Conservation (phyloP, 495 filamentous ascomycete species). For the Aspergillus saccharolyticus region DNA sequence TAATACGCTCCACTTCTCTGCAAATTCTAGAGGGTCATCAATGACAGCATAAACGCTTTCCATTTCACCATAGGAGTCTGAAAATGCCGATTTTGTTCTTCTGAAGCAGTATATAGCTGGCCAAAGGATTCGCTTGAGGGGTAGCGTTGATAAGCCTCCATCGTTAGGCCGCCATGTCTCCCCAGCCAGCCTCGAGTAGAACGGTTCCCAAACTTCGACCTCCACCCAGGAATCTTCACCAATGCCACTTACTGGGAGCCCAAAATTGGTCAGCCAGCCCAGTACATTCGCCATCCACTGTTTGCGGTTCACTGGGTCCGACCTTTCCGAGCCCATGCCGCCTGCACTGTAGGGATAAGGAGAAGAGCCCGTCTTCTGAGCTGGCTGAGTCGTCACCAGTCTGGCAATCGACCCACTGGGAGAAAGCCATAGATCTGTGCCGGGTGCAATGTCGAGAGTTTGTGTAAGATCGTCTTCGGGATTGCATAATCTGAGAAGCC, state of each 20-base stretch:
- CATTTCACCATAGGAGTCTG: slow-evolving; percentile 11
- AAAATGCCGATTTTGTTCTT: slow-evolving; percentile 25
- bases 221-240: slow-evolving; percentile 42
- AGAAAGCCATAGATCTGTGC: slow-evolving; percentile 46
- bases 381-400: slow-evolving; percentile 29
- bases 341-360: slow-evolving; percentile 16
- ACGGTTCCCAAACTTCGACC: slow-evolving; percentile 45
- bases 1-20: slow-evolving; percentile 61
- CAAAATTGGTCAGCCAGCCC: slow-evolving; percentile 40
- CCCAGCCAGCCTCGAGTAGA: slow-evolving; percentile 40
- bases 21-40: slow-evolving; percentile 59
- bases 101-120: slow-evolving; percentile 45
- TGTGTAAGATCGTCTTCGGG: slow-evolving; percentile 21
- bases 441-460: slow-evolving; percentile 20
- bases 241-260: slow-evolving; percentile 29
- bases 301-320: slow-evolving; percentile 17
- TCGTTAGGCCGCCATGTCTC: slow-evolving; percentile 34
- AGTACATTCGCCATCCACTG: slow-evolving; percentile 39
- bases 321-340: slow-evolving; percentile 10
- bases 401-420: slow-evolving; percentile 46
- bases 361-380: slow-evolving; percentile 18
- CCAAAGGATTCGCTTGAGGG: slow-evolving; percentile 45
- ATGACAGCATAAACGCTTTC: slow-evolving; percentile 8
- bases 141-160: slow-evolving; percentile 30
- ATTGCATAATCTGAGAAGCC: slow-evolving; percentile 31